Base-by-base conservation (phyloP, 2,329 filamentous ascomycete genomes). In the Penicillium sp. region DNA sequence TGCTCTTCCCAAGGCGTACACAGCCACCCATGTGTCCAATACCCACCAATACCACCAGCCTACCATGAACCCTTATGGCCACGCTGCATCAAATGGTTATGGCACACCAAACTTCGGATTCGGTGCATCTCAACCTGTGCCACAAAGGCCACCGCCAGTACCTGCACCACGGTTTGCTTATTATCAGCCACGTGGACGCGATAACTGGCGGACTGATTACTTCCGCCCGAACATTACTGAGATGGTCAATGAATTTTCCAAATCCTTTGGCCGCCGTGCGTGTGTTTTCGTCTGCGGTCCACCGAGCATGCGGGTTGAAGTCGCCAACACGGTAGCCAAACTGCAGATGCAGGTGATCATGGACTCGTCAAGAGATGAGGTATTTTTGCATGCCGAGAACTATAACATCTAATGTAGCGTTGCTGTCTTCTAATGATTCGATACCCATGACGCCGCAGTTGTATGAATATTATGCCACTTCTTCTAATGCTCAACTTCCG, bases 261-360 rank as follows among this genome's bases (percentile, higher is more conserved):
- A 84, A 23, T 88, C 87, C n/a, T 88, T 95, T 57, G 92, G 93
- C 2, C 81, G 89, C 44, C 80, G 91, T 56, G 92, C 91, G 3
- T 93, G 91, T 64, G 90, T 97, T 6, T 96, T 95, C 72, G 92
- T 97, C 15, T 97, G 93, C 70, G 93, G 93, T 0, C 93, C 93
- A 19, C 86, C 91, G 1, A 81, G 85, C 56, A 95, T 97, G 92
- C 81, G 93, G 61, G 86, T 92, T 13, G 91, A 92, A 64, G 92
- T 97, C 16, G 87, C 90, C n/a, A 90, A 86, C 64, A 89, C 90
- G 0, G 91, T 96, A 25, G 93, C 93, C 3, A 79, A 83, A 57
- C 77, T 97, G 67, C 93, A 97, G 80, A 84, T 84, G 27, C 85
- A 88, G 73, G 92, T 97, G 49, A 92, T 91, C 88, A 86, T 84